Evolutionary conservation across 768 basidiomycete genomes (phyloP).

Genomic region (Collybia sp.): DNA sequence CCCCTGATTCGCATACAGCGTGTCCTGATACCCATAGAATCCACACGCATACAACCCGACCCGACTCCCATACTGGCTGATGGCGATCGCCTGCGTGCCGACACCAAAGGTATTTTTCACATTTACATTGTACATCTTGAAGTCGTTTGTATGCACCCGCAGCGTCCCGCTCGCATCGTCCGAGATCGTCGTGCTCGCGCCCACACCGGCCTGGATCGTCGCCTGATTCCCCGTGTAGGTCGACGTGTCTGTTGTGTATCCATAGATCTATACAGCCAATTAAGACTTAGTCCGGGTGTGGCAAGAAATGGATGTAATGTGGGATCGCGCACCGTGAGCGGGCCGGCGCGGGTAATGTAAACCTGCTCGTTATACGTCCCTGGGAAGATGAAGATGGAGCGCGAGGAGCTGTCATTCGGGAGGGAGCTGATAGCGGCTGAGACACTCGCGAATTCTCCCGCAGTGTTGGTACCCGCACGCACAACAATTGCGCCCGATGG

Average conservation of each 20-base stretch:
- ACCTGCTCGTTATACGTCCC: conserved; percentile 42
- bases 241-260: conserved; percentile 36
- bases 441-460: conserved; percentile 36
- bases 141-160: conserved; percentile 42
- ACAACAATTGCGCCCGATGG: conserved; percentile 39
- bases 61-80: conserved; percentile 44
- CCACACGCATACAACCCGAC: conserved; percentile 42
- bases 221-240: conserved; percentile 33
- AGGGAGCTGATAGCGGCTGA: conserved; percentile 35
- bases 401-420: conserved; percentile 30
- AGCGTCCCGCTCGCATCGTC: conserved; percentile 45
- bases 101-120: conserved; percentile 42
- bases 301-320: neutral
- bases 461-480: conserved; percentile 29
- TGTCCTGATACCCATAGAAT: conserved; percentile 46
- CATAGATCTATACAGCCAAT: conserved; percentile 34
- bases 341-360: conserved; percentile 38
- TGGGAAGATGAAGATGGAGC: conserved; percentile 42
- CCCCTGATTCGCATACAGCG: conserved; percentile 38
- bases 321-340: conserved; percentile 28
- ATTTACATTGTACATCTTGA: conserved; percentile 46
- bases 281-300: neutral
- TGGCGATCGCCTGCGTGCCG: conserved; percentile 43
- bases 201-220: conserved; percentile 30
- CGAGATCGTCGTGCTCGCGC: conserved; percentile 32